Evolutionary conservation across 1,284 basidiomycete species (phyloP).

Genomic region (Tremellales sp.): DNA sequence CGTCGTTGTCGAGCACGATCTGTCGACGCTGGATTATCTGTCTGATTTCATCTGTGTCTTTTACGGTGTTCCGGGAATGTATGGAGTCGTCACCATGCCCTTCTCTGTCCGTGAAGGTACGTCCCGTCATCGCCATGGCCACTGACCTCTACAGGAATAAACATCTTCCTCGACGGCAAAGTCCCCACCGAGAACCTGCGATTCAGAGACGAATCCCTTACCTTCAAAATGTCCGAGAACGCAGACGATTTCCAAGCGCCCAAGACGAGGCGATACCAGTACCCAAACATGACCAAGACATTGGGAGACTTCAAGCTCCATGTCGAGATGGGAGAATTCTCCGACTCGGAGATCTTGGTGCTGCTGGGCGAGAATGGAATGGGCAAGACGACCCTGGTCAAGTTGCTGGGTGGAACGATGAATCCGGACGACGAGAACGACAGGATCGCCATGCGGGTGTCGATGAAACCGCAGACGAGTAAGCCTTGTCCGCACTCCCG

Average conservation of each 20-base stretch:
- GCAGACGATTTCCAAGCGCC: conserved; percentile 80
- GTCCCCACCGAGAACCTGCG: conserved; percentile 97
- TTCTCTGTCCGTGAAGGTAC: conserved; percentile 91
- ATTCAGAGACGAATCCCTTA: conserved; percentile 88
- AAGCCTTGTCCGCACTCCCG: conserved; percentile 10
- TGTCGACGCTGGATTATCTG: conserved; percentile 93
- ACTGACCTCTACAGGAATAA: conserved; percentile 64
- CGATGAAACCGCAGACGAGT: conserved; percentile 80
- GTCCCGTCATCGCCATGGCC: conserved; percentile 19
- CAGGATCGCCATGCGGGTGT: conserved; percentile 70
- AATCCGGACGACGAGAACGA: conserved; percentile 77
- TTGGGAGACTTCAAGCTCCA: conserved; percentile 89
- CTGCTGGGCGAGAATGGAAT: conserved; percentile 97
- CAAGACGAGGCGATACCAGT: conserved; percentile 79
- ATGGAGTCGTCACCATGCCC: conserved; percentile 97
- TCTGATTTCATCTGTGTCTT: conserved; percentile 96
- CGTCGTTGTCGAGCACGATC: conserved; percentile 94
- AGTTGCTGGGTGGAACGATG: conserved; percentile 79
- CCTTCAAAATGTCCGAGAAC: conserved; percentile 94
- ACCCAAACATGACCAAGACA: conserved; percentile 93
- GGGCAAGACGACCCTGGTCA: conserved; percentile 94
- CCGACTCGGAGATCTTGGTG: conserved; percentile 95
- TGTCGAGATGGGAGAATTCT: conserved; percentile 79
- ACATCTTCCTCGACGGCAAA: conserved; percentile 96
- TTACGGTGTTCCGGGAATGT: conserved; percentile 94